Percentiles rank a stretch among this genome's conserved stretches.
Conservation (phyloP, 345 rosid species). For the Xanthoceras sorbifolium region DNA sequence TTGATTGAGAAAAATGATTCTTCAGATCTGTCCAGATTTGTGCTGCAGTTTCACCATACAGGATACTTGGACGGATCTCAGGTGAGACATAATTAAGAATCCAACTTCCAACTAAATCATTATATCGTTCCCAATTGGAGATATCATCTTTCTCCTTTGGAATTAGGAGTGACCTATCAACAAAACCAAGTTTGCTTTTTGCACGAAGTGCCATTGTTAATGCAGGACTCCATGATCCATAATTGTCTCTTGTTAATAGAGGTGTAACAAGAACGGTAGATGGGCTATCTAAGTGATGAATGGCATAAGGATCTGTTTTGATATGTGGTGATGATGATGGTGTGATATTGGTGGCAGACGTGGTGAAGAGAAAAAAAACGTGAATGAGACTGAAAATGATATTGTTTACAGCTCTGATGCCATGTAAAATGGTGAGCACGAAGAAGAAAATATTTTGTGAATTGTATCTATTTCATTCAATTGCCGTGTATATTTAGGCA, state of each 20-base stretch:
- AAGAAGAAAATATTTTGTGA: too few species aligned
- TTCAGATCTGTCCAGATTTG: conserved; percentile 3
- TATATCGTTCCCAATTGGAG: neutral
- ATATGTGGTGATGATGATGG: neutral
- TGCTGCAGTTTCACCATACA: neutral
- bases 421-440: too few species aligned
- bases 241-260: neutral
- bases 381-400: too few species aligned
- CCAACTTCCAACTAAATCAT: neutral
- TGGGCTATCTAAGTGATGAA: neutral
- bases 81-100: neutral
- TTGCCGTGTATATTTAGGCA: too few species aligned
- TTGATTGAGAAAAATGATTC: neutral
- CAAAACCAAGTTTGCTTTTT: neutral
- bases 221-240: too few species aligned
- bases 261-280: neutral
- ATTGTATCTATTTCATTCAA: too few species aligned
- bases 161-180: neutral
- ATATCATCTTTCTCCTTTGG: neutral
- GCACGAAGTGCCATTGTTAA: too few species aligned
- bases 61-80: neutral
- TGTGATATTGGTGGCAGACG: neutral
- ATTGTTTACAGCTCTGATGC: too few species aligned
- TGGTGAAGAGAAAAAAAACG: too few species aligned
- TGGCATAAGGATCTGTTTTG: neutral